Conservation (phyloP, 805 yeast genomes). For the Lipomyces sp. region DNA sequence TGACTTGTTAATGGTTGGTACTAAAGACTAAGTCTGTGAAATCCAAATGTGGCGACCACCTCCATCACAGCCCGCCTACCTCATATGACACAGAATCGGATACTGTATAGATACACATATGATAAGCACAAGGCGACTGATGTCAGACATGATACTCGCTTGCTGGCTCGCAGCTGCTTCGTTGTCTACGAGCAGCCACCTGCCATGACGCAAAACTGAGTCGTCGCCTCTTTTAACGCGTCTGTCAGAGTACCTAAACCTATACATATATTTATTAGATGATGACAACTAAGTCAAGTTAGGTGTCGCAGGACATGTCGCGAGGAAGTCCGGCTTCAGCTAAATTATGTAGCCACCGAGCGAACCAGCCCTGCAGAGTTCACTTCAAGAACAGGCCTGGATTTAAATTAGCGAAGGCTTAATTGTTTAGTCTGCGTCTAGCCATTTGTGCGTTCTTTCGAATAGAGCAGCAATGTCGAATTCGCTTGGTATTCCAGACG, state of each 20-base stretch:
- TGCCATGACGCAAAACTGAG: too few relatives aligned
- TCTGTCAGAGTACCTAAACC: too few relatives aligned
- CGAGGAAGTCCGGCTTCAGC: background rate
- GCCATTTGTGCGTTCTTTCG: conserved; percentile 38
- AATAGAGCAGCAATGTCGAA: conserved; percentile 25
- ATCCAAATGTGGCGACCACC: background rate
- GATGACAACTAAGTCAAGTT: background rate
- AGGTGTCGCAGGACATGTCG: background rate
- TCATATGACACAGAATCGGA: too few relatives aligned
- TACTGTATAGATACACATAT: too few relatives aligned
- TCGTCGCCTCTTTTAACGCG: too few relatives aligned
- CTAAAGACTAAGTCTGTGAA: background rate
- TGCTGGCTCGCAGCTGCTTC: too few relatives aligned
- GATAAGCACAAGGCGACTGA: background rate
- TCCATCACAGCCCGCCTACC: too few relatives aligned
- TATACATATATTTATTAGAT: too few relatives aligned
- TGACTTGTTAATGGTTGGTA: too few relatives aligned
- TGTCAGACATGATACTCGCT: background rate
- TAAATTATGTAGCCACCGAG: conserved; percentile 33
- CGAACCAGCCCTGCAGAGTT: conserved; percentile 31
- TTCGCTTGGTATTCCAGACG: conserved; percentile 38
- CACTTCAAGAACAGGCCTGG: conserved; percentile 16
- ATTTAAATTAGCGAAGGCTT: conserved; percentile 30
- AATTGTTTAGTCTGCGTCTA: conserved; percentile 30
- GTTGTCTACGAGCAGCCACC: too few relatives aligned